Conservation (phyloP, 2,329 filamentous ascomycete species). For the Aspergillus intermedius region DNA sequence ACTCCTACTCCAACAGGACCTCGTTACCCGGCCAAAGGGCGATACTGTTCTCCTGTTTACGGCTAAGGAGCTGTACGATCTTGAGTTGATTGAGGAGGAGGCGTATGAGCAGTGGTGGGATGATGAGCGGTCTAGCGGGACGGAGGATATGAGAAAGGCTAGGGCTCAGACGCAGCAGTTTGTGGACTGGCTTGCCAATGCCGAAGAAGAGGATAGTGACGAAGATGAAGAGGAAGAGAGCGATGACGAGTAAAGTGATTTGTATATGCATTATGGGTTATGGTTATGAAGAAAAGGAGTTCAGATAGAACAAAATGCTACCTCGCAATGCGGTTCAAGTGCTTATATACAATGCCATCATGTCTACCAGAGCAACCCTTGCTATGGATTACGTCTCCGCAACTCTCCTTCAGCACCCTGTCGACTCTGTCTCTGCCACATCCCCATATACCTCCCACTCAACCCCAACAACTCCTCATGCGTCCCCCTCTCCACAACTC, state of each 20-base stretch:
- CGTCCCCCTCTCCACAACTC: slow-evolving; percentile 69
- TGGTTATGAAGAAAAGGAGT: neutral
- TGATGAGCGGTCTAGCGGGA: slow-evolving; percentile 61
- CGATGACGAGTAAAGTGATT: slow-evolving; percentile 29
- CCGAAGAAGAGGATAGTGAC: slow-evolving; percentile 62
- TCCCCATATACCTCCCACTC: slow-evolving; percentile 68
- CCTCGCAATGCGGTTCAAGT: slow-evolving; percentile 1
- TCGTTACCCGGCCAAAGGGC: slow-evolving; percentile 58
- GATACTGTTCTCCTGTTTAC: slow-evolving; percentile 66
- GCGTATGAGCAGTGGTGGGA: slow-evolving; percentile 85
- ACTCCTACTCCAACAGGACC: slow-evolving; percentile 72
- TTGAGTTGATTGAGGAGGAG: slow-evolving; percentile 83
- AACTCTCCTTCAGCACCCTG: no score
- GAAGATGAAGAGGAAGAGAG: slow-evolving; percentile 53
- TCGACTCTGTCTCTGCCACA: slow-evolving; percentile 85
- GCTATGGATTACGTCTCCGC: no score
- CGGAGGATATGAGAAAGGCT: slow-evolving; percentile 62
- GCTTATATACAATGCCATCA: no score
- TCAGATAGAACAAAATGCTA: no score
- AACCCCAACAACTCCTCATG: slow-evolving; percentile 67
- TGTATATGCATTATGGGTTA: neutral
- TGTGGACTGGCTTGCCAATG: slow-evolving; percentile 77
- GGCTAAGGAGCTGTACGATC: slow-evolving; percentile 75
- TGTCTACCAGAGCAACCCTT: no score
- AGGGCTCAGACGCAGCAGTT: slow-evolving; percentile 69